A percentile compares a stretch with the other conserved stretches of the same genome.
phyloP scores from a whole-genome alignment of 148 eudicot genomes.

The Linanthus parryae region DNA sequence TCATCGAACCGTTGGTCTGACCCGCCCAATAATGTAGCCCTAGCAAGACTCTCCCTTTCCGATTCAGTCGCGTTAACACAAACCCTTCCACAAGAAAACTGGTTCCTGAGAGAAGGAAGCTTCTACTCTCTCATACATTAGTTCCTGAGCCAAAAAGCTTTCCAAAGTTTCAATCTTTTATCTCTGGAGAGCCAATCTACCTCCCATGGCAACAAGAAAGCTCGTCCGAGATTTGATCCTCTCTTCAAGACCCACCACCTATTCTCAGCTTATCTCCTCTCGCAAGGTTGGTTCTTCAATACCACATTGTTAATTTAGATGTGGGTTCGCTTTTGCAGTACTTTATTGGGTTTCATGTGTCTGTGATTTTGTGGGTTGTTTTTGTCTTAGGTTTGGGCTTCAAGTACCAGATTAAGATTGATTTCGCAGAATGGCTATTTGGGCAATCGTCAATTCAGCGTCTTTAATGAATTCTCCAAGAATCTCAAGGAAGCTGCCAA shows the following conservation, averaged over 20 bases:
- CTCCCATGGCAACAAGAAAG: slow-evolving; percentile 35
- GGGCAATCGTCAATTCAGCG: slow-evolving; percentile 61
- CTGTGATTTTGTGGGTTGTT: slow-evolving; percentile 1
- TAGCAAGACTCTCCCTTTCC: too few species aligned
- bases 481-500: slow-evolving; percentile 72
- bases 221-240: slow-evolving; percentile 32
- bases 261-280: slow-evolving; percentile 3
- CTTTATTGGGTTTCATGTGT: not conserved
- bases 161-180: not conserved
- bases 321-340: not conserved
- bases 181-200: not conserved
- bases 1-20: too few species aligned
- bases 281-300: slow-evolving; percentile 22
- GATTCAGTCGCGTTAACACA: too few species aligned
- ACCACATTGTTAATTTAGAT: not conserved
- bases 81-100: too few species aligned
- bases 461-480: slow-evolving; percentile 77
- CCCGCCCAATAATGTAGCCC: too few species aligned
- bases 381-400: slow-evolving; percentile 14
- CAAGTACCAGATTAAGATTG: slow-evolving; percentile 33
- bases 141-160: too few species aligned
- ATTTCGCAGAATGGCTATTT: slow-evolving; percentile 23
- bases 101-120: too few species aligned
- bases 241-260: slow-evolving; percentile 16
- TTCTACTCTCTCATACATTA: too few species aligned